Conservation (phyloP, 169 alveolate species). For the Theileria sp. region DNA sequence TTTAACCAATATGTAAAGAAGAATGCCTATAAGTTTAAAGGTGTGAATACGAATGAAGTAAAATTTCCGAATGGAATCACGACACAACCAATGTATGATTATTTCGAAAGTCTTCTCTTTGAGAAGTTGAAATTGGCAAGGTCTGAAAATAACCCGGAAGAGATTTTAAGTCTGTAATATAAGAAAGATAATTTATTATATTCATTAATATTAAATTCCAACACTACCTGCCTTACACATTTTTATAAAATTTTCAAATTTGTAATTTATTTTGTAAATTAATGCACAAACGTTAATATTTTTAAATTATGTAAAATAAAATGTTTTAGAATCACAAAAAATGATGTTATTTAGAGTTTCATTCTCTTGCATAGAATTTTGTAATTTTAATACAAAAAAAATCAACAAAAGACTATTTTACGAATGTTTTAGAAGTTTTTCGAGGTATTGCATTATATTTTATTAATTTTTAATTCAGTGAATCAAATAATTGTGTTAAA, state of each 20-base stretch:
- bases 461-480: background rate
- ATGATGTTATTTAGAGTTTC: background rate
- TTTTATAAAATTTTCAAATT: background rate
- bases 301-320: background rate
- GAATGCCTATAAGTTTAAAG: background rate
- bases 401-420: background rate
- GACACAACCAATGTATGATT: constrained; percentile 32
- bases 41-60: background rate
- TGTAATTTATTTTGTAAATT: background rate
- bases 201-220: background rate
- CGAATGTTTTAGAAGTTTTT: background rate
- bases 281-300: background rate
- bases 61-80: constrained; percentile 45
- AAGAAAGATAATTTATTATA: no score
- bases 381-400: background rate
- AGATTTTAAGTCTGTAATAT: background rate
- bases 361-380: background rate
- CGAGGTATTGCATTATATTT: background rate
- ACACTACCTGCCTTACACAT: background rate
- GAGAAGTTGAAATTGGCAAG: constrained; percentile 7
- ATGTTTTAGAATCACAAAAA: background rate
- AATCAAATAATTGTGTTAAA: background rate
- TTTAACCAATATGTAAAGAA: background rate
- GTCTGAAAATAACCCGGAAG: constrained; percentile 10
- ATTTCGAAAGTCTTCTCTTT: constrained; percentile 37